phyloP scores from a whole-genome alignment of 2,329 filamentous ascomycete genomes.

The Beauveria asiatica region DNA sequence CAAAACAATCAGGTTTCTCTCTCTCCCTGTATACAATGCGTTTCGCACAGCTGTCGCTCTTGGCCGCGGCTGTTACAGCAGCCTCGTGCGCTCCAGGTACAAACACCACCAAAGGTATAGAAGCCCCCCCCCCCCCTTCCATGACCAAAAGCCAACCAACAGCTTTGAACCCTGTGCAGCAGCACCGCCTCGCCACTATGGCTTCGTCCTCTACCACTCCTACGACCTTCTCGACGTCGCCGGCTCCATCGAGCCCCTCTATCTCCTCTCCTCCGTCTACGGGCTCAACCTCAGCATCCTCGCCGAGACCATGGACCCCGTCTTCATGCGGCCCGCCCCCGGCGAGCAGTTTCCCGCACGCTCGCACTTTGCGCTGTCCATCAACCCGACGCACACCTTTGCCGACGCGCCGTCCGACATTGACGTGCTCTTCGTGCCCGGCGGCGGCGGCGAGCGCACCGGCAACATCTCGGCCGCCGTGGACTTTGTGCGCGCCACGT shows the following conservation, averaged over 20 bases:
- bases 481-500: conserved; percentile 30
- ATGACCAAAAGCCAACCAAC: not conserved
- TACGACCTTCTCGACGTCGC: conserved; percentile 25
- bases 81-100: not conserved
- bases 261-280: conserved; percentile 24
- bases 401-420: conserved; percentile 36
- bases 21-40: not conserved
- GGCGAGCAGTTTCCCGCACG: conserved; percentile 15
- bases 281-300: conserved; percentile 31
- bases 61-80: not conserved
- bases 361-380: conserved; percentile 23
- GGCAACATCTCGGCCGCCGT: conserved; percentile 24
- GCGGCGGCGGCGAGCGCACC: conserved; percentile 41
- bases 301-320: conserved; percentile 29
- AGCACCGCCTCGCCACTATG: not conserved
- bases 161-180: not conserved
- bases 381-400: conserved; percentile 43
- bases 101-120: not conserved
- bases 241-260: conserved; percentile 36
- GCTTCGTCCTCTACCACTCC: conserved; percentile 1
- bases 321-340: conserved; percentile 22
- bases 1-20: not conserved
- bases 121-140: not conserved
- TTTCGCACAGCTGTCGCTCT: not conserved
- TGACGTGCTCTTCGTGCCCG: conserved; percentile 53